Conservation (phyloP, 2,329 filamentous ascomycete genomes). For the Paradendryphiella salina region DNA sequence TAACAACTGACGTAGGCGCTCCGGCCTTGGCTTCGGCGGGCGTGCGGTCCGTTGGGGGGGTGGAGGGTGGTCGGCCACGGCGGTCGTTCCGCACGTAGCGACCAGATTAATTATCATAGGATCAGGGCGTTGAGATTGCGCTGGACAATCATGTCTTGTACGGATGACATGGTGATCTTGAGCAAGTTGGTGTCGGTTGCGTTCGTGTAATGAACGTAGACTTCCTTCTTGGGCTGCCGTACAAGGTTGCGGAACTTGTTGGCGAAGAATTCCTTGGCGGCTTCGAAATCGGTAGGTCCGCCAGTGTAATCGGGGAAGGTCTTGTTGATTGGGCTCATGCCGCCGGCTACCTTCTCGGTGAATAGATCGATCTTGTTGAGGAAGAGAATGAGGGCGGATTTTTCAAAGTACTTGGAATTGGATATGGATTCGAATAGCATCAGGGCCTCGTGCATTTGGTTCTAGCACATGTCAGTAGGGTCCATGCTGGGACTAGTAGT, state of each 20-base stretch:
- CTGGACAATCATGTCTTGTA: conserved; percentile 60
- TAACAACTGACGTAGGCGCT: conserved; percentile 3
- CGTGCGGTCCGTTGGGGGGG: neutral
- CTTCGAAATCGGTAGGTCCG: conserved; percentile 51
- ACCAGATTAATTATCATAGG: conserved; percentile 32
- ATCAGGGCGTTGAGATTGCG: conserved; percentile 57
- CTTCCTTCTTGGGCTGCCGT: conserved; percentile 55
- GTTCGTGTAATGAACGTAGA: conserved; percentile 58
- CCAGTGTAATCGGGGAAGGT: conserved; percentile 57
- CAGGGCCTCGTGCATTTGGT: conserved; percentile 60
- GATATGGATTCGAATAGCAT: conserved; percentile 59
- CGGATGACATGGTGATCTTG: conserved; percentile 58
- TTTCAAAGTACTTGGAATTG: conserved; percentile 58
- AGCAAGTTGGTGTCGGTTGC: conserved; percentile 60
- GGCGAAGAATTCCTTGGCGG: conserved; percentile 55
- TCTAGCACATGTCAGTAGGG: conserved; percentile 40
- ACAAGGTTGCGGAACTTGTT: conserved; percentile 57
- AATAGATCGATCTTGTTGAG: conserved; percentile 60
- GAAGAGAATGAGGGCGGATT: conserved; percentile 57
- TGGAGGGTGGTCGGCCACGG: neutral
- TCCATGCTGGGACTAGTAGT: neutral
- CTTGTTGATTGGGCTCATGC: conserved; percentile 53
- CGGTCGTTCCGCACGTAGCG: neutral
- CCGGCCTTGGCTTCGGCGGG: neutral
- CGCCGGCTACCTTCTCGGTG: conserved; percentile 53